Base-by-base conservation (phyloP, 768 basidiomycete genomes). In the Hericium rajendrae region DNA sequence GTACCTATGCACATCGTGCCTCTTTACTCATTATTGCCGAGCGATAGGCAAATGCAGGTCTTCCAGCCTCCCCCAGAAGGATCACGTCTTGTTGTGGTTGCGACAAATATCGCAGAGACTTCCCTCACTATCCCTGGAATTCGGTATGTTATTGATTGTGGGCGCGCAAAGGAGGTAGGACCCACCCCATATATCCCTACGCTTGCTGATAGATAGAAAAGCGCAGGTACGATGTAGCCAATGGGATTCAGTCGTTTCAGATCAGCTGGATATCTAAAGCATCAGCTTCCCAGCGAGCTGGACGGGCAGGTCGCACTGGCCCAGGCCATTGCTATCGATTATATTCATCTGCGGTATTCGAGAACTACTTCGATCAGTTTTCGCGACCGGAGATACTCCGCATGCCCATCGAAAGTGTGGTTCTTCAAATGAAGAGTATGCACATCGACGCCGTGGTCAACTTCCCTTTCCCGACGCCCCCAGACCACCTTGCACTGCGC, bases 401-500 rank as follows among this genome's bases (percentile, higher is more conserved):
- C 22, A 93, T 91, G 75, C 94, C 97, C 0, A 95, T 98, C 63
- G 97, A 98, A 64, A 94, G 94, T 2, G 86, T 98, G 22, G 90
- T 98, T 9, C 76, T 98, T 37, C 94, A 97, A 70, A 97, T 99
- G 95, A 99, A 99, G 76, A 86, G 84, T 69, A 97, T 99, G 94
- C 91, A 95, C 67, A 95, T 99, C 58, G 94, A 98, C 66, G 79
- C 91, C 1, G 92, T 98, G 40, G 78, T 91, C 64, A 98, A 98
- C 73, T 99, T 99, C 70, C 97, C 97, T 15, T 98, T 98, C 72
- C 97, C 97, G 1, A 97, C 97, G 0, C 88, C 95, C 13, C 97
- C 97, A 0, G 91, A 97, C 69, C 81, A 86, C 39, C 65, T 70
- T 10, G 79, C 82, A 4, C 75, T 99, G 48, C 78, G 75, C 57